Evolutionary conservation across 2,329 filamentous ascomycete genomes (phyloP), one percentile per base, ranked within the genome.

Genomic region (Fusarium sp.): DNA sequence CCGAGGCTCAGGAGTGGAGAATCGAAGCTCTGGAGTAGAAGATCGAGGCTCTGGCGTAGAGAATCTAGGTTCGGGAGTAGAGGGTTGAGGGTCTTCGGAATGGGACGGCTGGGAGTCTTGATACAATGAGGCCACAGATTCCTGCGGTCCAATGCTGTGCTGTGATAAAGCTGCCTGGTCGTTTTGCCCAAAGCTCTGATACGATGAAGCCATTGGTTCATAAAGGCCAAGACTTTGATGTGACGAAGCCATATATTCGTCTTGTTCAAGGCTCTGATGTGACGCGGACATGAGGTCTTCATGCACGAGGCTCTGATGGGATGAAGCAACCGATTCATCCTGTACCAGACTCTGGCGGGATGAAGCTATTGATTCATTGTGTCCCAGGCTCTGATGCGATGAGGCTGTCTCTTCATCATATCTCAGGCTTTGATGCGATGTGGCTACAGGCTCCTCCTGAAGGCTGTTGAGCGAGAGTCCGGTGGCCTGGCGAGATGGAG

Each of bases 401-500:
- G 69, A 65, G n/a, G 66, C 62, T 16, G 36, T 53, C 6, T 58
- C 61, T 4, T 73, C 48, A 11, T 76, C 71, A 10, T 74, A 65
- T 31, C 68, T 67, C 41, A 77, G 76, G 31, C 72, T 77, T 44
- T 68, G 63, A 37, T 76, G 74, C 7, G 76, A 66, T 7, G 73
- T 71, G n/a, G 69, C 62, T 44, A 71, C 62, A 7, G 72, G 69
- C 44, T 75, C 70, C 12, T 77, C 69, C 23, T 73, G 72, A 9
- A 77, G 71, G 30, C 73, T 78, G 8, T 69, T 73, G 3, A 74
- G 65, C 5, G 78, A 78, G 11, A 80, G 55, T 10, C 70, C 65
- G 0, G 76, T 77, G 15, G 76, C 57, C 61, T 81, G 72, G 13
- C 78, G 74, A 2, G 79, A 80, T 16, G 80, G 78, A 1, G 78